These are phyloP conservation scores for Trichoderma parareesei DNA, from an alignment of 495 filamentous ascomycete species.

Conservation along the genomic window DNA sequence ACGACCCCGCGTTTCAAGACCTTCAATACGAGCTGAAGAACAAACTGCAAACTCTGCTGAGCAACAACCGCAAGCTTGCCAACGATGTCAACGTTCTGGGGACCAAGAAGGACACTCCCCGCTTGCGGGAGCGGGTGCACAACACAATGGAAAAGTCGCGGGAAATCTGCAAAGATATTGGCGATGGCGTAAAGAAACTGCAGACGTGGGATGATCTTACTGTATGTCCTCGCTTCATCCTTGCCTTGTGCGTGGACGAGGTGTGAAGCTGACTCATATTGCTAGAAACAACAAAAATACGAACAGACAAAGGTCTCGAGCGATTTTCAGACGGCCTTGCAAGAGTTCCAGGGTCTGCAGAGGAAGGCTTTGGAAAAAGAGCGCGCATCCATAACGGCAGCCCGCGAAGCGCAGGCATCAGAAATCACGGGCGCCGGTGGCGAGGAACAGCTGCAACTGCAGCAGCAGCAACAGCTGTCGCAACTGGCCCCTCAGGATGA, in stretches of 20 bases:
- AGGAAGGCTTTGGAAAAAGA: constrained; percentile 85
- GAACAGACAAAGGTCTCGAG: constrained; percentile 89
- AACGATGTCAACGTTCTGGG: constrained; percentile 78
- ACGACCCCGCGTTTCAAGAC: constrained; percentile 86
- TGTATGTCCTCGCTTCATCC: constrained; percentile 42
- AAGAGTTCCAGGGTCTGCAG: constrained; percentile 86
- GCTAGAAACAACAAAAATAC: constrained; percentile 63
- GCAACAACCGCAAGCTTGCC: constrained; percentile 72
- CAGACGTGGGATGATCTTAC: constrained; percentile 87
- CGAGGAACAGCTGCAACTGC: constrained; percentile 47
- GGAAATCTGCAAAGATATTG: constrained; percentile 81
- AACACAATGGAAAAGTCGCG: constrained; percentile 77
- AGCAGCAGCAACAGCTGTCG: constrained; percentile 68
- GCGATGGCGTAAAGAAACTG: constrained; percentile 87
- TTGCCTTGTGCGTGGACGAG: not conserved
- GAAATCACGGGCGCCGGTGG: constrained; percentile 22
- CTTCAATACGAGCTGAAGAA: constrained; percentile 75
- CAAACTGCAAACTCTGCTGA: constrained; percentile 78
- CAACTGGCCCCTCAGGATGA: constrained; percentile 87
- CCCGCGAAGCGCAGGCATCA: constrained; percentile 55
- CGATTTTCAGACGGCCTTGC: constrained; percentile 78
- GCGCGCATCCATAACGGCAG: constrained; percentile 73
- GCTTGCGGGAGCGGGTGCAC: constrained; percentile 83
- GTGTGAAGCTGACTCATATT: constrained; percentile 16
- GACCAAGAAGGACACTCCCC: constrained; percentile 82